These are phyloP conservation scores for Pseudocercospora crystallina DNA, from an alignment of 2,329 filamentous ascomycete genomes.

Conservation along the genomic window DNA sequence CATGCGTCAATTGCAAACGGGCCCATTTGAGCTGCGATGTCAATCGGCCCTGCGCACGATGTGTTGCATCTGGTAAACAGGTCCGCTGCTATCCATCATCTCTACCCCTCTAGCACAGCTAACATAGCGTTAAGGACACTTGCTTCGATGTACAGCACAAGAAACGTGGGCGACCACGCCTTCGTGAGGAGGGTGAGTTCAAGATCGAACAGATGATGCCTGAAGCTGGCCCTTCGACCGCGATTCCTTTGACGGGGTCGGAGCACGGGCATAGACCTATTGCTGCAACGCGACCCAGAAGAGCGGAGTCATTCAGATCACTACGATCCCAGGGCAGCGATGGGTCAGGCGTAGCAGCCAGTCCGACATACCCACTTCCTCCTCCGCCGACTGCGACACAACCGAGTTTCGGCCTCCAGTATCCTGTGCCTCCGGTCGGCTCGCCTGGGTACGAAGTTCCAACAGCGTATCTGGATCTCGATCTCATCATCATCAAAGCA, in stretches of 20 bases:
- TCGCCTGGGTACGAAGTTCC: conserved; percentile 28
- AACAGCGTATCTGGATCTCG: conserved; percentile 48
- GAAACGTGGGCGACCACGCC: conserved; percentile 73
- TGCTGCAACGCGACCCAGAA: conserved; percentile 27
- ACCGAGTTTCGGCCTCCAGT: conserved; percentile 17
- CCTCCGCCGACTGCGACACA: conserved; percentile 19
- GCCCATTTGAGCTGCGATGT: conserved; percentile 70
- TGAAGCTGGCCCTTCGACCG: conserved; percentile 11
- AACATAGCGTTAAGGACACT: conserved; percentile 56
- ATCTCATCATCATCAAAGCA: conserved; percentile 48
- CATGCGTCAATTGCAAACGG: conserved; percentile 81
- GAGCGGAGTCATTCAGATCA: conserved; percentile 36
- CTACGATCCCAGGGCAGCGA: conserved; percentile 33
- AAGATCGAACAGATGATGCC: conserved; percentile 24
- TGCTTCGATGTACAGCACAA: conserved; percentile 85
- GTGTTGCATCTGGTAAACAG: conserved; percentile 72
- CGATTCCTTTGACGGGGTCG: conserved; percentile 23
- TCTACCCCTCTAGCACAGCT: conserved; percentile 3
- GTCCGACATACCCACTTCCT: conserved; percentile 19
- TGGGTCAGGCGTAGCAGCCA: conserved; percentile 20
- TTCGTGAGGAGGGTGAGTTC: conserved; percentile 63
- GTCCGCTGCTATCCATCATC: conserved; percentile 37
- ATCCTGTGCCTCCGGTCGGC: conserved; percentile 5
- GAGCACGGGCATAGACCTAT: conserved; percentile 21
- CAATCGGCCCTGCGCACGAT: conserved; percentile 75